A percentile compares a stretch with the other conserved stretches of the same genome.
Evolutionary conservation across 1,284 basidiomycete genomes (phyloP).

Genomic region (Puccinia horiana): DNA sequence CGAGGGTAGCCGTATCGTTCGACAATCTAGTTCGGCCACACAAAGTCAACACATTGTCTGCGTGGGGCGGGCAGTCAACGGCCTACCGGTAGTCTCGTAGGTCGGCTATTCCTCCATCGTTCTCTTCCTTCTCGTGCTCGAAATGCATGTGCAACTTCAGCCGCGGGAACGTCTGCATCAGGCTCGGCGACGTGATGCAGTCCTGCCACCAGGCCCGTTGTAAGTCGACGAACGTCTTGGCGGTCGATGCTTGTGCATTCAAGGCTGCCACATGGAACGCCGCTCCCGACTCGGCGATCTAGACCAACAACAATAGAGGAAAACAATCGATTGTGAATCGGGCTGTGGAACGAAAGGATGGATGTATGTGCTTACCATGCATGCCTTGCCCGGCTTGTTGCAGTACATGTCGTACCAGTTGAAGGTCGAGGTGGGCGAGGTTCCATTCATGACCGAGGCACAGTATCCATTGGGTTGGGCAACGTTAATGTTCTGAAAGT

Average conservation of each 20-base stretch:
- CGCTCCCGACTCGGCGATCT: slow-evolving; percentile 50
- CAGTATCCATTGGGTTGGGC: slow-evolving; percentile 35
- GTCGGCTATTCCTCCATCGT: slow-evolving; percentile 24
- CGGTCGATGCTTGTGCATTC: slow-evolving; percentile 9
- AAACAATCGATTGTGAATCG: neutral
- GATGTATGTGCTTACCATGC: slow-evolving; percentile 13
- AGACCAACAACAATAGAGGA: neutral
- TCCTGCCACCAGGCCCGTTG: slow-evolving; percentile 49
- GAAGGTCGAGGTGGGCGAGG: slow-evolving; percentile 23
- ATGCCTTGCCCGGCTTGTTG: slow-evolving; percentile 39
- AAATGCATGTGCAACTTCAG: slow-evolving; percentile 51
- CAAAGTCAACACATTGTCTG: neutral
- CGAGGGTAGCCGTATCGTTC: slow-evolving; percentile 30
- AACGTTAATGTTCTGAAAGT: slow-evolving; percentile 44
- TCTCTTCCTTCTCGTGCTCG: slow-evolving; percentile 50
- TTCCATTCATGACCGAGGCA: slow-evolving; percentile 38
- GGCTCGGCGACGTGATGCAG: slow-evolving; percentile 42
- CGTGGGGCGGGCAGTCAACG: neutral
- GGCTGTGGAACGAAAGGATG: neutral
- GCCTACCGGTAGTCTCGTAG: slow-evolving; percentile 37
- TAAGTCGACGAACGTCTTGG: slow-evolving; percentile 22
- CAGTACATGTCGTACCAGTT: slow-evolving; percentile 44
- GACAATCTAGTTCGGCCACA: neutral
- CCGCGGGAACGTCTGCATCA: slow-evolving; percentile 42
- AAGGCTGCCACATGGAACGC: slow-evolving; percentile 49